Percentiles rank a stretch among this genome's conserved stretches.
These are phyloP conservation scores for Xylaria arbuscula DNA, from an alignment of 2,329 filamentous ascomycete genomes.

Conservation along the genomic window DNA sequence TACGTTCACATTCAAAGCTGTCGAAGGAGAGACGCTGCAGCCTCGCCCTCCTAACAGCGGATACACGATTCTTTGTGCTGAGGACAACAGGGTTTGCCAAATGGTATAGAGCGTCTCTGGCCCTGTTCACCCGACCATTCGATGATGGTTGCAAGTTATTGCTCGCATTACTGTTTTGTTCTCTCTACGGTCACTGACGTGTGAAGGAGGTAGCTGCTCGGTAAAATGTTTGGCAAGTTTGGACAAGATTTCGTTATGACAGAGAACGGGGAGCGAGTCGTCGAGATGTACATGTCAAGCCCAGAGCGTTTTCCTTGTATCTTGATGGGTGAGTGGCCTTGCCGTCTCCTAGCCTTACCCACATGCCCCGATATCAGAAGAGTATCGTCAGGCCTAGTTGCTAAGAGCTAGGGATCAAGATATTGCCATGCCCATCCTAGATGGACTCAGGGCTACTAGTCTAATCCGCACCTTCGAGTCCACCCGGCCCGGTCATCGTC, in stretches of 20 bases:
- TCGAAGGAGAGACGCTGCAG: conserved; percentile 13
- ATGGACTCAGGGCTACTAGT: conserved; percentile 7
- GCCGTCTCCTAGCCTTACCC: not conserved
- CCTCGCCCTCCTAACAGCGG: not conserved
- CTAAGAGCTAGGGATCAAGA: conserved; percentile 18
- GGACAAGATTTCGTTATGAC: conserved; percentile 20
- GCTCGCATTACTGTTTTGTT: not conserved
- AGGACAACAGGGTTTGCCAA: conserved; percentile 11
- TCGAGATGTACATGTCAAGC: conserved; percentile 19
- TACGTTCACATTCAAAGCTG: conserved; percentile 26
- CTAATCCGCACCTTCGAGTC: conserved; percentile 19
- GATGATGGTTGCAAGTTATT: not conserved
- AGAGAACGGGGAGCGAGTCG: conserved; percentile 5
- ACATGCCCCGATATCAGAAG: not conserved
- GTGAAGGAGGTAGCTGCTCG: conserved; percentile 1
- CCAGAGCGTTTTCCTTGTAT: conserved; percentile 24
- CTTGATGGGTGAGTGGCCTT: conserved; percentile 21
- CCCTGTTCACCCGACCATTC: not conserved
- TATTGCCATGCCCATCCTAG: conserved; percentile 18
- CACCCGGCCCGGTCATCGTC: conserved; percentile 6
- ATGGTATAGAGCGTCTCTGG: not conserved
- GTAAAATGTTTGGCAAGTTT: conserved; percentile 9
- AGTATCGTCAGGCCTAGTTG: not conserved
- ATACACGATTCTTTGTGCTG: conserved; percentile 11
- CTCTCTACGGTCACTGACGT: not conserved